Evolutionary conservation across 192 early-diverging fungal species (phyloP), one percentile per base, ranked within the genome.

Genomic region (Thoreauomyces humboldtii): DNA sequence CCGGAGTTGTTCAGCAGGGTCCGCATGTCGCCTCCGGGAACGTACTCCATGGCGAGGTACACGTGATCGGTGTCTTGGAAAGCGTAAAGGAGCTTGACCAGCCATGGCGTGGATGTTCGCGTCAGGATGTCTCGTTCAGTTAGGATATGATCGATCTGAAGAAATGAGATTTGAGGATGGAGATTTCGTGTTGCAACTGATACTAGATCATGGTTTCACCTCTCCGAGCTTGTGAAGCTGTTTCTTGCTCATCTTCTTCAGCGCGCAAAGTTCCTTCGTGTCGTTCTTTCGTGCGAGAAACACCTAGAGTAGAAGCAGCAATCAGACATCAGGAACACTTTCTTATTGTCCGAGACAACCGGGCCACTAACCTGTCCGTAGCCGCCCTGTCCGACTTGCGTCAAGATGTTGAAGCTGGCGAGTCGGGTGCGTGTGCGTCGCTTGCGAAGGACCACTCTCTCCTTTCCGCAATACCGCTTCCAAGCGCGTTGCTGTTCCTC

Each of bases 61-160:
- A 92, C 75, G 43, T 79, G 58, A 22, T 87, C 84, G 17, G 61
- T 57, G 71, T 92, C 90, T 53, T 92, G 94, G 67, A 96, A 96
- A 4, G 92, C 88, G 61, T 94, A 96, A 28, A 93, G 83, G 34
- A 96, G 76, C 71, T 90, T 91, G 28, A 96, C 92, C 28, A 96
- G 88, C 92, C 92, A 96, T n/a, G 79, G 59, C 6, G 81, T 83
- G 57, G 83, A 66, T 19, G 87, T 80, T 14, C 82, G 80, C 0
- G 86, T 77, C 43, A 92, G 78, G 55, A 92, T 84, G 51, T 92
- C 90, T 31, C 90, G 84, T 61, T 90, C 90, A 11, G 86, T 89
- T 50, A 86, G 59, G 37, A 89, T 87, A 47, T 89, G 88, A 36
- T 57, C 38, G 55, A 57, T 52, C 27, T 41, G 38, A 59, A 33